Conservation (phyloP, 768 basidiomycete genomes). For the Lyophyllum atratum region DNA sequence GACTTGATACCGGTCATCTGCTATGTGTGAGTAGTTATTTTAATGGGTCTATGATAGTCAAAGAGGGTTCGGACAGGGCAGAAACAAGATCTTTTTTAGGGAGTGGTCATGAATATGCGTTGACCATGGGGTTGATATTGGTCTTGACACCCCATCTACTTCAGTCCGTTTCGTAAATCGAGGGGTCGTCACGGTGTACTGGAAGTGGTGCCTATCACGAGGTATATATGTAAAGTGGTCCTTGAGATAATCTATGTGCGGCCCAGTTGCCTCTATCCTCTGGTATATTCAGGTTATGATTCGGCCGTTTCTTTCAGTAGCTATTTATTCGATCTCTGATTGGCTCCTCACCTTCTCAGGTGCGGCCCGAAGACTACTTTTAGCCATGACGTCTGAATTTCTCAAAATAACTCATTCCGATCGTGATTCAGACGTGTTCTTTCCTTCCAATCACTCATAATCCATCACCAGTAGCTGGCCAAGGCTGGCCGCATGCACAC, state of each 20-base stretch:
- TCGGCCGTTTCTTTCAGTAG: not conserved
- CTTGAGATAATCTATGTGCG: not conserved
- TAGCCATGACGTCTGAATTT: not conserved
- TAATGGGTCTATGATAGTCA: not conserved
- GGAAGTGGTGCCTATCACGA: not conserved
- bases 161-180: not conserved
- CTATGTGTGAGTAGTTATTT: not conserved
- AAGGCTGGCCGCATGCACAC: too few relatives aligned
- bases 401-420: not conserved
- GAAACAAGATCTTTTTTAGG: not conserved
- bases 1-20: not conserved
- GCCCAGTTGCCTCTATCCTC: not conserved
- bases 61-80: not conserved
- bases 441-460: too few relatives aligned
- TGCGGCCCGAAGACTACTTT: not conserved
- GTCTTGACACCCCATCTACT: not conserved
- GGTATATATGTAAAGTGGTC: not conserved
- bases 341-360: not conserved
- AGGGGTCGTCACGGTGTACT: not conserved
- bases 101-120: not conserved
- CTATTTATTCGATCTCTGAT: not conserved
- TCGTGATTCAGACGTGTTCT: not conserved
- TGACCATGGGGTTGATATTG: not conserved
- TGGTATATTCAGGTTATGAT: not conserved
- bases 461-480: too few relatives aligned